Conservation (phyloP, 2,329 filamentous ascomycete species). For the Aspergillus felis region DNA sequence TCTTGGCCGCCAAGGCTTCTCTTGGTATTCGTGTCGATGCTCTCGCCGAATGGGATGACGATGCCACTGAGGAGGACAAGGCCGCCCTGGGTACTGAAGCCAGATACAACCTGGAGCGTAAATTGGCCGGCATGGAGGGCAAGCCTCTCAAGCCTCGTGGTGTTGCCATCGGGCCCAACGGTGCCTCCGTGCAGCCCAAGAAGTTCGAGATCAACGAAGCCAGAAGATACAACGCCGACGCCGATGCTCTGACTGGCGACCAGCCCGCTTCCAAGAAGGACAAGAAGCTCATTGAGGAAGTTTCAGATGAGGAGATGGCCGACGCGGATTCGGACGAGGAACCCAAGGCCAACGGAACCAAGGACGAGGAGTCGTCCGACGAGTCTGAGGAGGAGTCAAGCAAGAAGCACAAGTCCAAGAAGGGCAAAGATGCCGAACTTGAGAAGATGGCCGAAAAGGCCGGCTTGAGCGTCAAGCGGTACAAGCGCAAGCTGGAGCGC, state of each 20-base stretch:
- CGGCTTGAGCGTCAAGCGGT: constrained; percentile 69
- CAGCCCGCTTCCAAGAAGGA: constrained; percentile 51
- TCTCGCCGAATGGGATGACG: constrained; percentile 71
- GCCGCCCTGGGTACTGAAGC: constrained; percentile 68
- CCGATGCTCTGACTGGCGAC: constrained; percentile 73
- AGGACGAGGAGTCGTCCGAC: constrained; percentile 25
- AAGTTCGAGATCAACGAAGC: constrained; percentile 85
- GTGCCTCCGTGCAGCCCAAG: constrained; percentile 59
- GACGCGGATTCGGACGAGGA: constrained; percentile 38
- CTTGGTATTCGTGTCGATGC: constrained; percentile 92
- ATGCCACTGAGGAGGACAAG: constrained; percentile 85
- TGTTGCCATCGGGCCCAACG: constrained; percentile 69
- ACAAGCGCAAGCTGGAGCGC: constrained; percentile 72
- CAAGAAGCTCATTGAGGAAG: constrained; percentile 46
- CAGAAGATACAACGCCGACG: constrained; percentile 90
- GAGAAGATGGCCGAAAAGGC: constrained; percentile 61
- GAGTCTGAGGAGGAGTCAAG: constrained; percentile 26
- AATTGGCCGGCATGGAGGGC: constrained; percentile 66
- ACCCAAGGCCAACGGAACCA: constrained; percentile 13
- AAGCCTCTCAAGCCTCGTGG: constrained; percentile 79
- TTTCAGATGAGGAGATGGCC: constrained; percentile 44
- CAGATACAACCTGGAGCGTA: constrained; percentile 47
- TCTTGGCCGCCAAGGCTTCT: constrained; percentile 89
- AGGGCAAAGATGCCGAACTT: constrained; percentile 46
- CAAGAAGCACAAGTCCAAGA: constrained; percentile 39